Evolutionary conservation across 2,329 filamentous ascomycete species (phyloP), one percentile per base, ranked within the genome.

Genomic region (Orbilia blumenaviensis): DNA sequence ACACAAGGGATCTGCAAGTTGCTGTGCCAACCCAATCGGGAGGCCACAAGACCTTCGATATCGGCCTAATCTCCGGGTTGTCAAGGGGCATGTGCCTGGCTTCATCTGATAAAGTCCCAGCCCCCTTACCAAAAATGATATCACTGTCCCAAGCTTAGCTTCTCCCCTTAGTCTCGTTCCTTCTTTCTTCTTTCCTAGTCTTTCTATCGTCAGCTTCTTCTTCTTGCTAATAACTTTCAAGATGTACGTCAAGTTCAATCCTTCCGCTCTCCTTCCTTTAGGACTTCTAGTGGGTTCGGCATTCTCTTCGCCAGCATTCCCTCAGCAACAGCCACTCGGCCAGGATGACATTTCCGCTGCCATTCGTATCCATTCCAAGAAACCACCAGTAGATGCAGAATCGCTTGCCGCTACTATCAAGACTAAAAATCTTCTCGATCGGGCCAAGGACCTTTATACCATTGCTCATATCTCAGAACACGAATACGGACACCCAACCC

Each of bases 401-500:
- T 18, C 36, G 5, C 71, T 75, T 25, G 63, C 71, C 6, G 63
- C 27, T 10, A 42, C 41, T 14, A 90, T 92, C 82, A 84, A 83
- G 16, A 82, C 83, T 42, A 83, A 87, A 16, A 87, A 86, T 23
- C 86, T 92, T 5, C 82, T 89, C 44, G 82, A 84, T 3, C 87
- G 89, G 18, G 88, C 90, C 3, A 84, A 89, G 79, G 82, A 87
- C 42, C 86, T 92, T 7, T 91, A 87, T 79, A 83, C 86, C 61
- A 87, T 91, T 66, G 89, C 90, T 0, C 84, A 89, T 81, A 83
- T 86, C 62, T 86, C 86, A 9, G 83, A 87, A 75, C 84, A 86
- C 1, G 88, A 91, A 77, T 91, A 89, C 80, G 87, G 87, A 76
- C 90, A 90, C 79, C 90, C 90, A 0, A 92, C 90, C 0, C 86